phyloP scores from a whole-genome alignment of 2,329 filamentous ascomycete genomes.

The Colletotrichum coccodes region DNA sequence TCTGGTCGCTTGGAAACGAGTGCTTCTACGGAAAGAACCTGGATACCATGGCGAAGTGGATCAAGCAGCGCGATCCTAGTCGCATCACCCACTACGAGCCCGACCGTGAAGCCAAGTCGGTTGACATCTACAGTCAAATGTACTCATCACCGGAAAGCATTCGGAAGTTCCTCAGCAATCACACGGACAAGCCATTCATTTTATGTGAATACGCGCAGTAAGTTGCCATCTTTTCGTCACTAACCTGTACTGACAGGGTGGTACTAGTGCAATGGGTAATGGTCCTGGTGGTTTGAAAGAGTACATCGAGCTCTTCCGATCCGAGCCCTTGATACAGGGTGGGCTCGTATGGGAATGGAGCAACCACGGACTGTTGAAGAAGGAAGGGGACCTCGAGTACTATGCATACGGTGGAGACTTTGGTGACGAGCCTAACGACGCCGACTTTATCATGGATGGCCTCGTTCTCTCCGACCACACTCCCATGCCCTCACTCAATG shows the following conservation, averaged over 20 bases:
- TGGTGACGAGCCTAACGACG: slow-evolving; percentile 68
- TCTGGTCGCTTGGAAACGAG: slow-evolving; percentile 80
- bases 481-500: slow-evolving; percentile 60
- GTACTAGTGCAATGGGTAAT: slow-evolving; percentile 72
- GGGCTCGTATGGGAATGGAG: slow-evolving; percentile 75
- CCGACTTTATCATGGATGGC: slow-evolving; percentile 68
- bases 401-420: slow-evolving; percentile 72
- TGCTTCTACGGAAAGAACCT: slow-evolving; percentile 77
- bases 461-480: slow-evolving; percentile 58
- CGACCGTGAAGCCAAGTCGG: slow-evolving; percentile 65
- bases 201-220: slow-evolving; percentile 62
- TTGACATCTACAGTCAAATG: slow-evolving; percentile 74
- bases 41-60: slow-evolving; percentile 72
- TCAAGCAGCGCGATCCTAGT: slow-evolving; percentile 64
- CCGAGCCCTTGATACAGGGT: slow-evolving; percentile 61
- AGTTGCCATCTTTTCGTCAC: not conserved
- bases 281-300: slow-evolving; percentile 74
- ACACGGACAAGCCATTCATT: slow-evolving; percentile 64
- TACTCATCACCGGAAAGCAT: slow-evolving; percentile 63
- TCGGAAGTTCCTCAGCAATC: slow-evolving; percentile 48
- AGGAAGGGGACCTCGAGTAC: slow-evolving; percentile 53
- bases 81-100: slow-evolving; percentile 74
- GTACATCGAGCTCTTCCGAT: slow-evolving; percentile 74
- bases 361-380: slow-evolving; percentile 62
- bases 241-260: rapidly evolving